These are phyloP conservation scores for Margaritispora aquatica DNA, from an alignment of 495 filamentous ascomycete genomes.

Conservation along the genomic window DNA sequence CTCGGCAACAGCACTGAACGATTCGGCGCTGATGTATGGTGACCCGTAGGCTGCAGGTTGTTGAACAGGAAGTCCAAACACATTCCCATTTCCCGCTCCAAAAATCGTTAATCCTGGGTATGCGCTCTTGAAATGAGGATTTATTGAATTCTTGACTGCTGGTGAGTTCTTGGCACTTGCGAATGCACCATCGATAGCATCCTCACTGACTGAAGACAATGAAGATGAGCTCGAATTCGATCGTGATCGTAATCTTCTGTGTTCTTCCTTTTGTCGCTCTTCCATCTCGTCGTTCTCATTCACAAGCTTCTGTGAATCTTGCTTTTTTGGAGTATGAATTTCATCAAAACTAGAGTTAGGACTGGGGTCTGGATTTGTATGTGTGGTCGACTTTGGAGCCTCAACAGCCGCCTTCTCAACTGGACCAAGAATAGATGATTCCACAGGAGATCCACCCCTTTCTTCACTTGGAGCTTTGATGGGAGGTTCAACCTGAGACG, in stretches of 20 bases:
- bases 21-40: constrained; percentile 10
- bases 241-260: constrained; percentile 8
- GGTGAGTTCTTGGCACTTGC: background rate
- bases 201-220: constrained; percentile 33
- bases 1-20: constrained; percentile 10
- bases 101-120: background rate
- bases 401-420: too few species aligned
- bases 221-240: constrained; percentile 34
- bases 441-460: too few species aligned
- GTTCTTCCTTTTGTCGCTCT: background rate
- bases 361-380: too few species aligned
- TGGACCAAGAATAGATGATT: too few species aligned
- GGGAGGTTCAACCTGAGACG: too few species aligned
- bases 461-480: too few species aligned
- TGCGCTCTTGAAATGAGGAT: background rate
- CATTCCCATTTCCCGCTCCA: background rate
- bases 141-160: background rate
- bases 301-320: background rate
- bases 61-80: background rate
- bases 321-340: background rate
- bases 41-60: constrained; percentile 15
- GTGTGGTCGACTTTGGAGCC: too few species aligned
- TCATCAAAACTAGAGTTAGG: too few species aligned
- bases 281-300: background rate
- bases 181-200: background rate